Conservation (phyloP, 169 alveolate species). For the Eimeria sp. region DNA sequence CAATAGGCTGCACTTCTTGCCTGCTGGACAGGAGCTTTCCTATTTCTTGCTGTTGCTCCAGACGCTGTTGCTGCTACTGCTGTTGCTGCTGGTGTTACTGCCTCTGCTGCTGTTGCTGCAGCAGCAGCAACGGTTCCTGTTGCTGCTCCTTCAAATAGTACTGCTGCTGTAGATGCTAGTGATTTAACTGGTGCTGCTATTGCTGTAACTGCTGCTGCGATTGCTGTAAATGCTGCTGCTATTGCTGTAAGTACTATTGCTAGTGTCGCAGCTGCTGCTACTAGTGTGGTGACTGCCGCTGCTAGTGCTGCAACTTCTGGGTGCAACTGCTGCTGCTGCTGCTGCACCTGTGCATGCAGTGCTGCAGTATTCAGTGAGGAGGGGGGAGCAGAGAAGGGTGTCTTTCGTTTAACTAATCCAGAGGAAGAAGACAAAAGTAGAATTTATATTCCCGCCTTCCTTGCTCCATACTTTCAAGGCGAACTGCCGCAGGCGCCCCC, state of each 20-base stretch:
- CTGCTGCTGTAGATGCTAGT: too few species aligned
- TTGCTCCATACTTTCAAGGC: background rate
- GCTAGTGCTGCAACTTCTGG: background rate
- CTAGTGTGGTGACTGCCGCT: background rate
- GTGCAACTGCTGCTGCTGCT: conserved; percentile 4
- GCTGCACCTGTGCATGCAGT: conserved; percentile 14
- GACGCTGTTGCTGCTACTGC: too few species aligned
- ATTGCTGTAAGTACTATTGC: background rate
- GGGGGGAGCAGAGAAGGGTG: background rate
- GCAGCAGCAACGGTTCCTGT: too few species aligned
- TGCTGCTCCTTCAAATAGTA: too few species aligned
- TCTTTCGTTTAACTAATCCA: background rate
- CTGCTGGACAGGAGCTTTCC: too few species aligned
- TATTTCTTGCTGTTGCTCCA: too few species aligned
- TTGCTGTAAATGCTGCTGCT: background rate
- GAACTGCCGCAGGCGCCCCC: background rate
- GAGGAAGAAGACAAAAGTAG: background rate
- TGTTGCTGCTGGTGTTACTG: too few species aligned
- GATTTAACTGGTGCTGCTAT: too few species aligned
- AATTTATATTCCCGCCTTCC: background rate
- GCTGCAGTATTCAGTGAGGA: background rate
- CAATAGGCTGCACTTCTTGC: too few species aligned
- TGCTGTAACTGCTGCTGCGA: too few species aligned
- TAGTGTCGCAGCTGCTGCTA: background rate
- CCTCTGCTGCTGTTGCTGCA: too few species aligned